Percentiles rank a stretch among this genome's conserved stretches.
Evolutionary conservation across 2,329 filamentous ascomycete species (phyloP).

Genomic region (Exophiala alcalophila): DNA sequence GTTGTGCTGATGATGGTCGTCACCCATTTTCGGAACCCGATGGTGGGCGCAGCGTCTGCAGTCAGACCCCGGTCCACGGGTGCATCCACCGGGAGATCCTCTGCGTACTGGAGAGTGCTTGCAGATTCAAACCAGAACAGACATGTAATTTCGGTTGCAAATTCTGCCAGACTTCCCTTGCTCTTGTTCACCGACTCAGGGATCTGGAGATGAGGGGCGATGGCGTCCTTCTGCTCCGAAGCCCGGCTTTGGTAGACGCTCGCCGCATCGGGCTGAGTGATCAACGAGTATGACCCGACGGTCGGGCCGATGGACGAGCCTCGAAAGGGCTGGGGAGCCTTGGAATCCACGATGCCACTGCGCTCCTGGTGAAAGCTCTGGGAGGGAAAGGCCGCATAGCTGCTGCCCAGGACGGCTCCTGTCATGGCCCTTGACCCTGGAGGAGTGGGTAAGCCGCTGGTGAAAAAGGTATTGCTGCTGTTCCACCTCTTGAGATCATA

Average conservation of each 20-base stretch:
- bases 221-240: slow-evolving; percentile 31
- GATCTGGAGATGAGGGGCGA: slow-evolving; percentile 61
- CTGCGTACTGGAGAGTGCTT: slow-evolving; percentile 71
- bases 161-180: slow-evolving; percentile 74
- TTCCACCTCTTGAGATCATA: slow-evolving; percentile 24
- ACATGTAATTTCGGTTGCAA: slow-evolving; percentile 89
- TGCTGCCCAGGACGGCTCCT: slow-evolving; percentile 19
- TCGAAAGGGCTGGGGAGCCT: slow-evolving; percentile 6
- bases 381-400: slow-evolving; percentile 13
- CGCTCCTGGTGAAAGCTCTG: slow-evolving; percentile 10
- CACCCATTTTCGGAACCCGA: slow-evolving; percentile 90
- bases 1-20: slow-evolving; percentile 86
- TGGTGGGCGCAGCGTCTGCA: slow-evolving; percentile 69
- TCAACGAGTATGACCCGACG: slow-evolving; percentile 9
- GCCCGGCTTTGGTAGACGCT: slow-evolving; percentile 9
- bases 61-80: slow-evolving; percentile 56
- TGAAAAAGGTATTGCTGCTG: slow-evolving; percentile 18
- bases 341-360: slow-evolving; percentile 1
- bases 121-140: slow-evolving; percentile 96
- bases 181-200: slow-evolving; percentile 71
- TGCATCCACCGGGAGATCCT: slow-evolving; percentile 48
- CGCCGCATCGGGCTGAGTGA: slow-evolving; percentile 6
- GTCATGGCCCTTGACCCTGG: slow-evolving; percentile 28
- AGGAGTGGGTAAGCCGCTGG: slow-evolving; percentile 29
- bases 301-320: slow-evolving; percentile 3